Conservation (phyloP, 495 filamentous ascomycete species). For the Penicillium verhagenii region DNA sequence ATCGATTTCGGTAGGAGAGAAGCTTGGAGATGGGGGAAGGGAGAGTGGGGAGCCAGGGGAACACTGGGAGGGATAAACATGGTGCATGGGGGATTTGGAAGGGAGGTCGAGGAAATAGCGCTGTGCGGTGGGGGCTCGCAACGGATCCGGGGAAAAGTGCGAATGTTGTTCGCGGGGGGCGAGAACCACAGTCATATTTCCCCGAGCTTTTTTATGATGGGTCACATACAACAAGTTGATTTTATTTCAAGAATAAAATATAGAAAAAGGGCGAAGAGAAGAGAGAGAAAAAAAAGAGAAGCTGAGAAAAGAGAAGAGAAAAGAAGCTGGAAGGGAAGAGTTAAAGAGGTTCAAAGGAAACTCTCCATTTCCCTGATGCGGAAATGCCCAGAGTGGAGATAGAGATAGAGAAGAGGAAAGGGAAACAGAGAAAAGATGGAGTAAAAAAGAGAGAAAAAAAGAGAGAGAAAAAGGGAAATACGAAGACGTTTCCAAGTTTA, state of each 20-base stretch:
- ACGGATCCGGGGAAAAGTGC: slow-evolving; percentile 37
- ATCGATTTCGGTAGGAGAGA: slow-evolving; percentile 28
- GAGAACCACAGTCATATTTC: slow-evolving; percentile 49
- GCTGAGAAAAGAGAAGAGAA: neutral
- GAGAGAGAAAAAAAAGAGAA: neutral
- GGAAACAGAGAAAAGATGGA: neutral
- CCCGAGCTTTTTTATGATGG: neutral
- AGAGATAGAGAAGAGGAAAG: no score
- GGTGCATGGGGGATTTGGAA: slow-evolving; percentile 36
- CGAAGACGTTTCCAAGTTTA: no score
- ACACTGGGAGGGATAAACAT: slow-evolving; percentile 33
- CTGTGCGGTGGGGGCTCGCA: slow-evolving; percentile 44
- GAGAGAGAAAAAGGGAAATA: neutral
- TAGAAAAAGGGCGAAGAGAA: neutral
- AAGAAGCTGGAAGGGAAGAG: no score
- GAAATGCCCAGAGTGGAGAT: no score
- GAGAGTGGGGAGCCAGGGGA: slow-evolving; percentile 32
- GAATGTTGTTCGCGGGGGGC: slow-evolving; percentile 35
- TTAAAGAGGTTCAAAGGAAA: no score
- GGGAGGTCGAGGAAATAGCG: slow-evolving; percentile 41
- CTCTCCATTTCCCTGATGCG: no score
- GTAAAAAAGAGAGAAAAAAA: neutral
- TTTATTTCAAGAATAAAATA: no score
- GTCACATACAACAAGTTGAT: neutral
- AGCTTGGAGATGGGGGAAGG: slow-evolving; percentile 43